Evolutionary conservation across 768 basidiomycete species (phyloP), one percentile per base, ranked within the genome.

Genomic region (Cystofilobasidium bisporidii): DNA sequence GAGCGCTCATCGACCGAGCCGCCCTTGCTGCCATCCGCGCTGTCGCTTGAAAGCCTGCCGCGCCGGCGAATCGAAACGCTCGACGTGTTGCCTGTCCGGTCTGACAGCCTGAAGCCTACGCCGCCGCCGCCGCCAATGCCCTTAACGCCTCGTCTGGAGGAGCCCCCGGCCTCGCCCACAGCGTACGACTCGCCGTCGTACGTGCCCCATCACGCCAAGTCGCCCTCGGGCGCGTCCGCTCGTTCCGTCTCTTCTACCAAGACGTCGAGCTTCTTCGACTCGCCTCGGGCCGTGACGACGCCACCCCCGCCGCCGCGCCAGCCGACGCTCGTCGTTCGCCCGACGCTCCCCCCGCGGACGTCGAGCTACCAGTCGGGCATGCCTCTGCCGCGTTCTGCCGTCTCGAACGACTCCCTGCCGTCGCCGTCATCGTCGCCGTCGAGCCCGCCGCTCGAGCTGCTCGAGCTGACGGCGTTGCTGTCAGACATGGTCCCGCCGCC

Each of bases 191-290:
- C 10, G 43, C 43, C 43, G 8, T 11, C 43, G 43, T 15, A 50
- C 9, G 28, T 1, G 53, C 53, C 14, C 20, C 53, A 30, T 6
- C 53, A 56, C 15, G 26, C 6, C 2, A 56, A 30, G 53, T 30
- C 53, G 17, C 53, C 53, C 9, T 56, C 53, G 30, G 53, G 8
- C 28, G 53, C 53, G 28, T 56, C 53, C 5, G 53, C 30, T 2
- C 17, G 53, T 5, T 56, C 53, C 15, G 53, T 56, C 18, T 56
- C 53, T 17, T 56, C 53, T 12, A 53, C n/a, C 53, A 56, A 56
- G 53, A 56, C 53, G 53, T 56, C 53, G 30, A 56, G 53, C 53
- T 56, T 56, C 53, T 56, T 56, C 30, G 53, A 56, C 53, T 56
- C 53, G 53, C 53, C 53, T 6, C 53, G 53, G 8, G 28, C 53